Conservation (phyloP, 768 basidiomycete genomes). For the Tubosaeta sp. region DNA sequence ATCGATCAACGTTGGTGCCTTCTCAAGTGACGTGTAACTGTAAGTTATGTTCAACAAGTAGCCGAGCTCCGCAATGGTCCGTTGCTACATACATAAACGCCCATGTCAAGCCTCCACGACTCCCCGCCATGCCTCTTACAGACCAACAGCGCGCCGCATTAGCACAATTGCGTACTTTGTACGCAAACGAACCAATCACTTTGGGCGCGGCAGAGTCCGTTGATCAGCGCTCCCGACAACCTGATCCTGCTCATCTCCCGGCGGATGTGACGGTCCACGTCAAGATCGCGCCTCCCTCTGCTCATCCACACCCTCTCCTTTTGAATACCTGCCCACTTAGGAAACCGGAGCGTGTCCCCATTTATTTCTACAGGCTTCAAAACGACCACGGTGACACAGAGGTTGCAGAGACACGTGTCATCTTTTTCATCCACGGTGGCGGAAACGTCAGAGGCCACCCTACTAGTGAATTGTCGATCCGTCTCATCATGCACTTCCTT, state of each 20-base stretch:
- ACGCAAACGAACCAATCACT: too few relatives aligned
- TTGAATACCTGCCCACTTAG: neutral
- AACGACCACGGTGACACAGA: neutral
- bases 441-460: constrained; percentile 19
- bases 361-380: constrained; percentile 12
- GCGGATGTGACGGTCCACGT: neutral
- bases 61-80: too few relatives aligned
- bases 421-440: constrained; percentile 26
- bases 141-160: too few relatives aligned
- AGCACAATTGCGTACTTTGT: too few relatives aligned
- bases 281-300: constrained; percentile 1
- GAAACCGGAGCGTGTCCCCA: constrained; percentile 1
- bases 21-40: too few relatives aligned
- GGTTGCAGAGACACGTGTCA: constrained; percentile 6
- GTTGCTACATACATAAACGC: too few relatives aligned
- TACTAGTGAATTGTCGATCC: too few relatives aligned
- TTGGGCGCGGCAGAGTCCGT: neutral
- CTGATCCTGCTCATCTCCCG: neutral
- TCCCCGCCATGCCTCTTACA: too few relatives aligned
- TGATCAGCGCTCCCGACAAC: neutral
- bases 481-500: too few relatives aligned
- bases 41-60: too few relatives aligned
- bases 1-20: too few relatives aligned
- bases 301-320: neutral
- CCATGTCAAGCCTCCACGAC: too few relatives aligned